Base-by-base conservation (phyloP, 257 asterid genomes). In the Agastache rugosa region DNA sequence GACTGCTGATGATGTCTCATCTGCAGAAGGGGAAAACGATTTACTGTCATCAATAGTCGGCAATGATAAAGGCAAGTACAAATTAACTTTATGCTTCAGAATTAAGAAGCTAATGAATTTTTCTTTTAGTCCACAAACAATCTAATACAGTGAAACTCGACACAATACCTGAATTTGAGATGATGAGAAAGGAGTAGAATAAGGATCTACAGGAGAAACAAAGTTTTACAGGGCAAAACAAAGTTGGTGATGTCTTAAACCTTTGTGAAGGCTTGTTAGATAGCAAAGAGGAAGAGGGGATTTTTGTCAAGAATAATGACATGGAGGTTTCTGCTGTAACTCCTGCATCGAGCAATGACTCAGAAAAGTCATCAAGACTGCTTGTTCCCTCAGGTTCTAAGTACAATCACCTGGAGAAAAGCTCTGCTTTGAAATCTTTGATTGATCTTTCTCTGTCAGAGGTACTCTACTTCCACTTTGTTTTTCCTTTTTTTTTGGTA, bases 361-460 rank as follows among this genome's bases (percentile, higher is more conserved):
- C 75, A 58, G 96, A 88, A 58, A 89, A 83, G 81, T 61, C 86
- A 65, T 80, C 83, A 71, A 85, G 96, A 70, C 96, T 93, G 19
- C 98, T 89, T 69, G 80, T 89, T 62, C 98, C 98, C 11, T 97
- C 98, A 9, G 98, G 98, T 54, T 93, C 91, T 78, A 85, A 73
- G 69, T 77, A 47, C 87, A 78, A 80, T 67, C 72, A 80, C 41
- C 73, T 62, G 67, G 98, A 89, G 56, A 94, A 89, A 88, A 80
- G 77, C 83, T 79, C 85, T 81, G 90, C 83, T 67, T 54, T 81
- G 76, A 91, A 85, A 79, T 82, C 89, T 69, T 72, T 63, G 73
- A 74, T 78, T 31, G 86, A 68, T 63, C 80, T 89, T 80, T 78
- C 80, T 70, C 72, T 70, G 69, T 63, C 86, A 69, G 93, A 85